Base-by-base conservation (phyloP, 176 grass and related monocot species). In the Chrysopogon serrulatus region DNA sequence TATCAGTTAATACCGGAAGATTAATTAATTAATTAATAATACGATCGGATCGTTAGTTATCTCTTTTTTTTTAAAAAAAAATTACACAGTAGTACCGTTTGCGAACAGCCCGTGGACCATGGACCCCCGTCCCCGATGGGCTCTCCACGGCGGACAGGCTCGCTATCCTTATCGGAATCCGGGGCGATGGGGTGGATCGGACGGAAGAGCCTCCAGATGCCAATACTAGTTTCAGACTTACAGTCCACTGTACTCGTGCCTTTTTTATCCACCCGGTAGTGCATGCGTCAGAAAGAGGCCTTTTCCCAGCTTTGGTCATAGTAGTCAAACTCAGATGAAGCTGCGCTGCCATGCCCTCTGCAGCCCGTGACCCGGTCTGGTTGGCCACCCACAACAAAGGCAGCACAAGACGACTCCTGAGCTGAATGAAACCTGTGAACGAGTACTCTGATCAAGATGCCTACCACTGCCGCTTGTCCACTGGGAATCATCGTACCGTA, bases 231-330 rank as follows among this genome's bases (percentile, higher is more conserved):
- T n/a, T n/a, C n/a, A n/a, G n/a, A n/a, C n/a, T n/a, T n/a, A n/a
- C n/a, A n/a, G n/a, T n/a, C n/a, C n/a, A n/a, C n/a, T n/a, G n/a
- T n/a, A n/a, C n/a, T n/a, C n/a, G n/a, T n/a, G n/a, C n/a, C n/a
- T n/a, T n/a, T 53, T 9, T 53, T 16, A 75, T 51, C n/a, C n/a
- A n/a, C n/a, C n/a, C 33, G 32, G 31, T 54, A 67, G 65, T 83
- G 26, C 78, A 27, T 87, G 85, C 6, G 45, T 65, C 26, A 53
- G 85, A 87, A 18, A 26, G 57, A 74, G 69, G 75, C 78, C 8
- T 63, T 3, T 24, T 9, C 10, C 39, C 30, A 51, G 44, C 78
- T 86, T 81, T 82, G 60, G 19, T 30, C 30, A n/a, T n/a, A n/a
- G 18, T 41, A 42, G 77, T 85, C 76, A 89, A 80, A n/a, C n/a